Conservation (phyloP, 345 rosid genomes). For the Brassica rapa region DNA sequence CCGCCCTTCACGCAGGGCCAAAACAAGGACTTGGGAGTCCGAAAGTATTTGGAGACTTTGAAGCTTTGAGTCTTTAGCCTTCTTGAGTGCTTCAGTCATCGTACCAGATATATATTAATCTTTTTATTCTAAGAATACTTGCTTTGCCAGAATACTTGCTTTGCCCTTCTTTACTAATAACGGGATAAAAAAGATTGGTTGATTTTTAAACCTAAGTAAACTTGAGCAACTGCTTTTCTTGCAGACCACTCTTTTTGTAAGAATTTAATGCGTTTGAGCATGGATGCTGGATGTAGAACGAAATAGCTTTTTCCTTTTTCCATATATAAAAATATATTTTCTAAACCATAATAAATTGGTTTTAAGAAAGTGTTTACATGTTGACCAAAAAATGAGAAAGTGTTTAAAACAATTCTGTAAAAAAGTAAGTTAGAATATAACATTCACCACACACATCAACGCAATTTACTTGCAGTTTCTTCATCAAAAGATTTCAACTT, state of each 20-base stretch:
- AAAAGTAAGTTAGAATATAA: not conserved
- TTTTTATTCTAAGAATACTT: constrained; percentile 4
- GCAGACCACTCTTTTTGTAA: constrained; percentile 32
- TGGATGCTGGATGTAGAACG: not conserved
- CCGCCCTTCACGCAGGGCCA: too few relatives aligned
- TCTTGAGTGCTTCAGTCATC: too few relatives aligned
- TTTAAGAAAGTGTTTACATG: not conserved
- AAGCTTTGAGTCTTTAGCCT: too few relatives aligned
- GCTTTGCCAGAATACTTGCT: constrained; percentile 20
- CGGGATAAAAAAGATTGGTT: constrained; percentile 28
- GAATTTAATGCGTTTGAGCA: not conserved
- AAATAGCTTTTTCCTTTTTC: not conserved
- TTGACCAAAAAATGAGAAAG: not conserved
- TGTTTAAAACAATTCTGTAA: not conserved
- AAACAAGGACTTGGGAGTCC: too few relatives aligned
- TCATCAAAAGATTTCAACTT: not conserved
- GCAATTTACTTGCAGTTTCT: not conserved
- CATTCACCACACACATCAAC: not conserved
- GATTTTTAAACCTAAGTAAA: constrained; percentile 31
- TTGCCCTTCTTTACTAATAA: constrained; percentile 22
- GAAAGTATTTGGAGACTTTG: too few relatives aligned
- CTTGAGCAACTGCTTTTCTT: constrained; percentile 25
- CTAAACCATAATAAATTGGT: not conserved
- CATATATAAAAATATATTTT: not conserved
- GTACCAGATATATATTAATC: not conserved